Evolutionary conservation across 164 flowering plant species (phyloP).

Genomic region (Umbellularia californica): DNA sequence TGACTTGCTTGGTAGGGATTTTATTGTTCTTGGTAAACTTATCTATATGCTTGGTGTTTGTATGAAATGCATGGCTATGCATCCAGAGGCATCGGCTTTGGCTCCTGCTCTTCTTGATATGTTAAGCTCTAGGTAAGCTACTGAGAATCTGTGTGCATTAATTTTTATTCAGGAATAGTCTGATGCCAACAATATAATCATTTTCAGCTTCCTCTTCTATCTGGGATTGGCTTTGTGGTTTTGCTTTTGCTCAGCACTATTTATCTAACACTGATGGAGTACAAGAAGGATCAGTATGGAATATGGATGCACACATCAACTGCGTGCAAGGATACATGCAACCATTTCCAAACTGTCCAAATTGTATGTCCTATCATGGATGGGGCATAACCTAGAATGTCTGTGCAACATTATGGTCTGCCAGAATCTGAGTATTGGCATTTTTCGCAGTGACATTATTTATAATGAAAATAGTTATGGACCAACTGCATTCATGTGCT

Average conservation of each 20-base stretch:
- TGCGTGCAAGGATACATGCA: background rate
- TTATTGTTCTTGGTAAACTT: slow-evolving; percentile 88
- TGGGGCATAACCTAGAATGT: background rate
- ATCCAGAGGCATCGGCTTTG: slow-evolving; percentile 92
- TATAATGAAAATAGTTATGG: no score
- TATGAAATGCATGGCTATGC: slow-evolving; percentile 87
- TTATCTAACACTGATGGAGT: background rate
- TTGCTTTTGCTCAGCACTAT: no score
- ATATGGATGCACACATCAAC: no score
- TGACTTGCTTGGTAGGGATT: slow-evolving; percentile 87
- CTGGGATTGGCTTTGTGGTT: no score
- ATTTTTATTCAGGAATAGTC: background rate
- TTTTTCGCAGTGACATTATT: no score
- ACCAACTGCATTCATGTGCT: background rate
- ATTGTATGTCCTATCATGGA: background rate
- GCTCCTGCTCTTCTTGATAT: slow-evolving; percentile 78
- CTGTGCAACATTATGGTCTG: background rate
- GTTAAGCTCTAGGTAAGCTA: slow-evolving; percentile 70
- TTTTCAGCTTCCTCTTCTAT: no score
- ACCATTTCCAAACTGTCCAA: background rate
- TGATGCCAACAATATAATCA: background rate
- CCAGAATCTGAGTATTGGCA: background rate
- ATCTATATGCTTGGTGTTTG: slow-evolving; percentile 90
- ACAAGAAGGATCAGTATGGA: no score
- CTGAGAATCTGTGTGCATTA: background rate